Evolutionary conservation across 768 basidiomycete genomes (phyloP).

Genomic region (Trametes cubensis): DNA sequence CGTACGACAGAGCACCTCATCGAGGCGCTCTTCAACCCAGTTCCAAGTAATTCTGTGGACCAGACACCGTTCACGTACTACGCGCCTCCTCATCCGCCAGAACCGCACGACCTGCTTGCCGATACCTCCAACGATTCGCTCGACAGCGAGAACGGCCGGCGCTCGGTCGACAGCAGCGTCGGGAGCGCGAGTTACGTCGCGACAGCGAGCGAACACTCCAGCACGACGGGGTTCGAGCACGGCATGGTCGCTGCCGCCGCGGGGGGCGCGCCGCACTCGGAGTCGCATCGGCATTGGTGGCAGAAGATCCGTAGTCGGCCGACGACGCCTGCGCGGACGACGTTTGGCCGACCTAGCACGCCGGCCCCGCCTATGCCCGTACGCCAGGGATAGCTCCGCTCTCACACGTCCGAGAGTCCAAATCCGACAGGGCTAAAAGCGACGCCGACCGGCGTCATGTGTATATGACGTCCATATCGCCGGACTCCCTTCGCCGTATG

Average conservation of each 20-base stretch:
- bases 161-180: conserved; percentile 25
- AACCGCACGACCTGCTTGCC: neutral
- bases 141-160: conserved; percentile 7
- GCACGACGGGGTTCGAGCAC: conserved; percentile 8
- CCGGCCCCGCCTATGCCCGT: conserved; percentile 21
- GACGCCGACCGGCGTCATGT: neutral
- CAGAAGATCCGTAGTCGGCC: conserved; percentile 28
- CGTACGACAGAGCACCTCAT: conserved; percentile 73
- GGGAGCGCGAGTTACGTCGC: conserved; percentile 18
- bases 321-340: conserved; percentile 15
- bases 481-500: neutral
- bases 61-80: conserved; percentile 36
- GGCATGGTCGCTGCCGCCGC: conserved; percentile 2
- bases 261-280: neutral
- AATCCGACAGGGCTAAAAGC: neutral
- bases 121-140: conserved; percentile 11
- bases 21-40: conserved; percentile 80
- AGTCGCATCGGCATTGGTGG: conserved; percentile 26
- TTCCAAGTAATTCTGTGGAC: conserved; percentile 33
- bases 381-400: neutral
- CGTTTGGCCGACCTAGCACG: conserved; percentile 9
- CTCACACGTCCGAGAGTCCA: too few species aligned
- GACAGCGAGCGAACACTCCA: conserved; percentile 20
- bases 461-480: conserved; percentile 6
- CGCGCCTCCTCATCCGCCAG: conserved; percentile 21